Base-by-base conservation (phyloP, 495 filamentous ascomycete species). In the Penicillium lividum region DNA sequence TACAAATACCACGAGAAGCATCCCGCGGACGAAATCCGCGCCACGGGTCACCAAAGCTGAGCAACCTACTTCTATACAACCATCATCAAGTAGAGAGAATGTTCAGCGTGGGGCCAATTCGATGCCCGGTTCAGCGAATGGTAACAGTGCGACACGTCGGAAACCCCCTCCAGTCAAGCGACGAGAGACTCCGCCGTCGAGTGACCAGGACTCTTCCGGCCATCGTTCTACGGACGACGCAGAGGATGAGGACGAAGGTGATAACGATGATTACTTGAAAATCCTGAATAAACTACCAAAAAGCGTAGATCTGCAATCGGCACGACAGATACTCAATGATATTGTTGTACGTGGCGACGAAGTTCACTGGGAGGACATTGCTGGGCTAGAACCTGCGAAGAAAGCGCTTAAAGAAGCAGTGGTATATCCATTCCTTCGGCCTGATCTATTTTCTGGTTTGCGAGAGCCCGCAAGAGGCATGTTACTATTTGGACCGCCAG, bases 381-480 rank as follows among this genome's bases (percentile, higher is more conserved):
- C 95, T 0, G 94, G 94, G 3, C 77, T 99, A 11, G 92, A 96
- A 30, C 80, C 86, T 38, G 95, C 94, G 47, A 99, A 99, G 66
- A 88, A 84, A 51, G 92, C 94, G 0, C 77, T 99, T 44, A 96
- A 96, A 71, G 94, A 99, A 74, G 90, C 92, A 3, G 94, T 98
- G 7, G 93, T 99, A 30, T 99, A 99, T 66, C 94, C 94, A 13
- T 98, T 99, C 74, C 82, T 98, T 6, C 89, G 94, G 7, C 94
- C 94, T 3, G 94, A 99, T 69, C 77, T 99, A 10, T 99, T 99
- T 73, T 91, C 92, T 78, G 94, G 94, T 1, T 81, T 99, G 4
- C 88, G 94, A 4, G 94, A 99, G 68, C 94, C 94, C 9, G 94
- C 93, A 11, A 80, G 92, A 44, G 94, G 94, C 1, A 97, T 99